A percentile compares a stretch with the other conserved stretches of the same genome.
These are phyloP conservation scores for Penicillium canariense DNA, from an alignment of 495 filamentous ascomycete species.

Conservation along the genomic window DNA sequence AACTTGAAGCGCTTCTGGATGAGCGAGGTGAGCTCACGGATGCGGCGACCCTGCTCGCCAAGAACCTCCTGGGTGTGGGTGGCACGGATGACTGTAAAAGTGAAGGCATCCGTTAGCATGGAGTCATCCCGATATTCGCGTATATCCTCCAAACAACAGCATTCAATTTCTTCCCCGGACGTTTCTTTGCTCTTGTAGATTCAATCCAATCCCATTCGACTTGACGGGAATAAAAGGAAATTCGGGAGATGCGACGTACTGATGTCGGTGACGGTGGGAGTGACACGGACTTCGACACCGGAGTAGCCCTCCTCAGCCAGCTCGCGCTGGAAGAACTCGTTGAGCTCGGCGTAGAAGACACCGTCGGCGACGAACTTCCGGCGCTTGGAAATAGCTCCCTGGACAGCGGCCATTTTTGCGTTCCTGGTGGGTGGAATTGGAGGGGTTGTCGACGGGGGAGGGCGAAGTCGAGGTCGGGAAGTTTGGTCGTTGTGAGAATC, in stretches of 20 bases:
- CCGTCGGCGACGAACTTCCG: constrained; percentile 99
- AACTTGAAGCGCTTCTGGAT: constrained; percentile 99
- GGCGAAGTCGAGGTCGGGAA: constrained; percentile 35
- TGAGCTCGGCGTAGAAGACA: constrained; percentile 99
- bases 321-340: constrained; percentile 99
- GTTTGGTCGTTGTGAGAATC: constrained; percentile 24
- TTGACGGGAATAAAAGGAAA: constrained; percentile 9
- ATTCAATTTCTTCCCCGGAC: constrained; percentile 17
- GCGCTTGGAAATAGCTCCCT: constrained; percentile 86
- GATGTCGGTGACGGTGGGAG: constrained; percentile 99
- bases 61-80: constrained; percentile 99
- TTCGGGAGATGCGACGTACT: constrained; percentile 53
- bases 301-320: constrained; percentile 99
- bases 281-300: constrained; percentile 98
- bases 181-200: constrained; percentile 14
- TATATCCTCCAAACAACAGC: constrained; percentile 6
- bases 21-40: constrained; percentile 98
- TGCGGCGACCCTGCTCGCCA: constrained; percentile 98
- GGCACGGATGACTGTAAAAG: constrained; percentile 79
- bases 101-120: constrained; percentile 41
- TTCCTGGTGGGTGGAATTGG: constrained; percentile 36
- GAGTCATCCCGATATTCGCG: constrained; percentile 1
- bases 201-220: constrained; percentile 14
- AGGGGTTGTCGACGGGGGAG: constrained; percentile 38
- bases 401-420: constrained; percentile 64